Evolutionary conservation across 768 basidiomycete genomes (phyloP).

Genomic region (Clitopilus hobsonii): DNA sequence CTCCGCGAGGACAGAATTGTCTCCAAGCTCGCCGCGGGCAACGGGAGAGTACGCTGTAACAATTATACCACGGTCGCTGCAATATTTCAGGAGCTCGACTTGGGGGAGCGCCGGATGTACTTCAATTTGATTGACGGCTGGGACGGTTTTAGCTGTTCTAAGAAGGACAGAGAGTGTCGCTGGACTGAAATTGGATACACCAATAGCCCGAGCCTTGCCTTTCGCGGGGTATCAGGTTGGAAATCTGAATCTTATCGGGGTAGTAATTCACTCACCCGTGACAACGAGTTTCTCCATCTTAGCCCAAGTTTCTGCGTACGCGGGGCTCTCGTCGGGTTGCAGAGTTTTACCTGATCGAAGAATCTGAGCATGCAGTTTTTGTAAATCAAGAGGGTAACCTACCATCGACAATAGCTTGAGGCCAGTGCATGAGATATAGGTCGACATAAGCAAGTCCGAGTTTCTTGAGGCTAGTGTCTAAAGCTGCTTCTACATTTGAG

Average conservation of each 20-base stretch:
- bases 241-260: not conserved
- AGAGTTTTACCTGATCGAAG: constrained; percentile 1
- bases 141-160: constrained; percentile 32
- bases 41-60: constrained; percentile 45
- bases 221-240: not conserved
- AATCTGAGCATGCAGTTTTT: too few relatives aligned
- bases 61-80: constrained; percentile 33
- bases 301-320: constrained; percentile 33
- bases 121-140: constrained; percentile 36
- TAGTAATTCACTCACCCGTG: constrained; percentile 20
- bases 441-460: constrained; percentile 42
- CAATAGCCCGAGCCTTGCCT: constrained; percentile 35
- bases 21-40: constrained; percentile 15
- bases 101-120: constrained; percentile 43
- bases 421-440: constrained; percentile 43
- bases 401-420: constrained; percentile 17
- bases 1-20: not conserved
- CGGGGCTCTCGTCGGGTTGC: constrained; percentile 20
- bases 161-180: constrained; percentile 32
- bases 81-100: constrained; percentile 36
- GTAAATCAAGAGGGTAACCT: too few relatives aligned
- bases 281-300: constrained; percentile 34
- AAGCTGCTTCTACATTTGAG: constrained; percentile 23
- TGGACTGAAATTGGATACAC: constrained; percentile 49
- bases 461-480: constrained; percentile 28